These are phyloP conservation scores for Thelephora terrestris DNA, from an alignment of 1,284 basidiomycete genomes.

Conservation along the genomic window DNA sequence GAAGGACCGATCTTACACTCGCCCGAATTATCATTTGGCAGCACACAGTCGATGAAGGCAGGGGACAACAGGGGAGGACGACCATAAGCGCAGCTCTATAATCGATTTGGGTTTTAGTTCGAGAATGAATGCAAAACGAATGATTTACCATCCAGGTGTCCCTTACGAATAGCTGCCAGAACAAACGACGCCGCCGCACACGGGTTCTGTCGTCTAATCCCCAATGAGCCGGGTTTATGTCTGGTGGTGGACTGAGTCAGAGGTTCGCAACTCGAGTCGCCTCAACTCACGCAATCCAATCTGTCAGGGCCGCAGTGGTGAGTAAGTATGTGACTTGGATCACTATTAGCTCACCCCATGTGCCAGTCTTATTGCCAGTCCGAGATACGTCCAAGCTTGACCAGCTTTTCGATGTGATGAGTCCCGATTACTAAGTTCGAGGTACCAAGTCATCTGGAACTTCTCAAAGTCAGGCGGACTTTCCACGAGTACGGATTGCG, in stretches of 20 bases:
- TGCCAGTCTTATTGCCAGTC: constrained; percentile 44
- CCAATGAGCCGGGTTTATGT: constrained; percentile 53
- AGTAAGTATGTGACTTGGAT: background rate
- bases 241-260: constrained; percentile 23
- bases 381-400: constrained; percentile 44
- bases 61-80: constrained; percentile 47
- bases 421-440: constrained; percentile 46
- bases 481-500: constrained; percentile 1
- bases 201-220: constrained; percentile 35
- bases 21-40: constrained; percentile 31
- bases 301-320: constrained; percentile 25
- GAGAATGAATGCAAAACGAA: background rate
- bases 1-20: background rate
- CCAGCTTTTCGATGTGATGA: constrained; percentile 31
- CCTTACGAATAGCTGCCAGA: constrained; percentile 52
- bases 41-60: constrained; percentile 44
- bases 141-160: constrained; percentile 48
- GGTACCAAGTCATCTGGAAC: constrained; percentile 48
- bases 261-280: background rate
- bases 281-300: constrained; percentile 51
- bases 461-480: constrained; percentile 17
- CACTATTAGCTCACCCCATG: constrained; percentile 37
- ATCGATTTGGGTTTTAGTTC: background rate
- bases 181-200: constrained; percentile 41
- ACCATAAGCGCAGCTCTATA: constrained; percentile 52